Evolutionary conservation across 1,284 basidiomycete species (phyloP), one percentile per base, ranked within the genome.

Genomic region (Exobasidium rhododendri): DNA sequence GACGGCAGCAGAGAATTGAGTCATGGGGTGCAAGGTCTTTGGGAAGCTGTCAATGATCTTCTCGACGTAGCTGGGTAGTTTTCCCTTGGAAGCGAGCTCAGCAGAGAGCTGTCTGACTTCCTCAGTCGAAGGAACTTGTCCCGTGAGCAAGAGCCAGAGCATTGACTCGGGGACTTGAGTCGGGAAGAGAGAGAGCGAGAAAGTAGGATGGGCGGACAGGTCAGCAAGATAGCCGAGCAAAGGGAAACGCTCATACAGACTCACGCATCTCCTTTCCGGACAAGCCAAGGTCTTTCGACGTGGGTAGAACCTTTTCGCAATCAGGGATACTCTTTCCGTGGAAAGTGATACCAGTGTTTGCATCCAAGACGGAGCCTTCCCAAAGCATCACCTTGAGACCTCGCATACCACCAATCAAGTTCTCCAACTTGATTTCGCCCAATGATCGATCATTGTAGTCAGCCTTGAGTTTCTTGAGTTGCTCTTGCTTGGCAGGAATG

Each of bases 1-100:
- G 89, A 75, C 74, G 61, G 77, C 72, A 28, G 70, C 68, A 26
- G 77, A 67, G 59, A 79, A 77, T 69, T 79, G 77, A 31, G 77
- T 79, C 77, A 79, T 79, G 63, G 77, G 77, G 73, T 79, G 77
- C 58, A 78, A 70, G 22, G 75, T 69, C 75, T 78, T 78, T 69
- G 77, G 77, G 74, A 78, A 79, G 49, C 70, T 71, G 75, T 79
- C 77, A 64, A 79, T 79, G 68, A 78, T 71, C 70, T 78, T 76
- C 65, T 77, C 73, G 51, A 74, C 61, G 67, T 74, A 73, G 56
- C 64, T 59, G 32, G 77, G 75, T 40, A 79, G 73, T 68, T 74
- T 73, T 58, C 73, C 77, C 60, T 72, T 65, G 43, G 65, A 65
- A 40, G 71, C 73, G 52, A 79, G 71, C 64, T 79, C 72, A 47